A percentile compares a stretch with the other conserved stretches of the same genome.
These are phyloP conservation scores for Termitomyces sp. DNA, from an alignment of 768 basidiomycete species.

Conservation along the genomic window DNA sequence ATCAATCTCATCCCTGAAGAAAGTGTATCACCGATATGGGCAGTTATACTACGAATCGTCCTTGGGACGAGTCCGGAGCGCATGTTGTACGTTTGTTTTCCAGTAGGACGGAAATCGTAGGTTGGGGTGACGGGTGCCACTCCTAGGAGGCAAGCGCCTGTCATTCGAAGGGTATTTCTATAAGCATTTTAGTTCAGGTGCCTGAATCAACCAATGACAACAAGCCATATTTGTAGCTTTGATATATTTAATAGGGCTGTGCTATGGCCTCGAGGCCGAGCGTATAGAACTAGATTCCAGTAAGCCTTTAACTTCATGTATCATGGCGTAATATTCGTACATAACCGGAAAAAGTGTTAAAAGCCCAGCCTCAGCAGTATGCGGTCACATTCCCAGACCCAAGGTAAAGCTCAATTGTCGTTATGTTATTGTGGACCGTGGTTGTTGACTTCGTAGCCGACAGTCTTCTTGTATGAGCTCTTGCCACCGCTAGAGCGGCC, in stretches of 20 bases:
- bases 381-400: too few relatives aligned
- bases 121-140: not conserved
- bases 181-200: not conserved
- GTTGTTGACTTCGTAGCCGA: too few relatives aligned
- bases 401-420: too few relatives aligned
- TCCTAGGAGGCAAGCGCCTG: too few relatives aligned
- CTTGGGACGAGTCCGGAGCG: not conserved
- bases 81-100: not conserved
- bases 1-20: not conserved
- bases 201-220: too few relatives aligned
- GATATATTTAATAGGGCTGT: not conserved
- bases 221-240: not conserved
- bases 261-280: not conserved
- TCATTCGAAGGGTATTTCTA: not conserved
- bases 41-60: conserved; percentile 1
- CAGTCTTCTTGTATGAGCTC: too few relatives aligned
- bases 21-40: not conserved
- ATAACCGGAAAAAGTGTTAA: too few relatives aligned
- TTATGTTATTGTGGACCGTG: too few relatives aligned
- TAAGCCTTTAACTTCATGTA: too few relatives aligned
- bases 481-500: too few relatives aligned
- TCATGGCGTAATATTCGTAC: not conserved
- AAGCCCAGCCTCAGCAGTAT: too few relatives aligned
- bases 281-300: too few relatives aligned
- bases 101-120: not conserved